Conservation (phyloP, 2,329 filamentous ascomycete genomes). For the Pseudocercospora eumusae region DNA sequence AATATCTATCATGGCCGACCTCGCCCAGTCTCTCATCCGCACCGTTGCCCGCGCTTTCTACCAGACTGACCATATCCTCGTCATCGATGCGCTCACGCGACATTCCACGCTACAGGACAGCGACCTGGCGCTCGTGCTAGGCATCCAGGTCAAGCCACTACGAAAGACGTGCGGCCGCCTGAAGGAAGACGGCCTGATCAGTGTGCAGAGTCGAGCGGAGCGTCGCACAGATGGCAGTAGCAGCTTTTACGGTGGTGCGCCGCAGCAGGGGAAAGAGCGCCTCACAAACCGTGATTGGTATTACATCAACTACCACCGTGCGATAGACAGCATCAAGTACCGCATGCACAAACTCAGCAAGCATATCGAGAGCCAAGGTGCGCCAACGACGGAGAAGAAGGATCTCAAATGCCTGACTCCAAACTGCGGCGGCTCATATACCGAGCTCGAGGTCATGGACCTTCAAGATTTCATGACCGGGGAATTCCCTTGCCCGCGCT, state of each 20-base stretch:
- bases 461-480: constrained; percentile 58
- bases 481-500: constrained; percentile 79
- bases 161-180: constrained; percentile 85
- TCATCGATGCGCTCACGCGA: constrained; percentile 75
- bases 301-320: constrained; percentile 91
- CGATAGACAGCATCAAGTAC: constrained; percentile 96
- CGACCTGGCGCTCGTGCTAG: constrained; percentile 58
- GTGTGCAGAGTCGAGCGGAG: constrained; percentile 62
- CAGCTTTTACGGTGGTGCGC: constrained; percentile 29
- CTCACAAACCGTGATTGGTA: constrained; percentile 74
- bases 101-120: constrained; percentile 77
- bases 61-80: constrained; percentile 77
- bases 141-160: constrained; percentile 68
- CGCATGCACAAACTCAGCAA: constrained; percentile 85
- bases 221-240: constrained; percentile 39
- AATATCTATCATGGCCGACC: constrained; percentile 52
- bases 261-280: constrained; percentile 38
- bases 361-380: constrained; percentile 79
- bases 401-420: constrained; percentile 73
- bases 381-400: constrained; percentile 79
- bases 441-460: constrained; percentile 84
- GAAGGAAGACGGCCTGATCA: constrained; percentile 80
- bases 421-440: constrained; percentile 84
- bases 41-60: constrained; percentile 86
- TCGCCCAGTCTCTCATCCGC: constrained; percentile 77